Base-by-base conservation (phyloP, 805 yeast species). In the Hanseniaspora jakobsenii region DNA sequence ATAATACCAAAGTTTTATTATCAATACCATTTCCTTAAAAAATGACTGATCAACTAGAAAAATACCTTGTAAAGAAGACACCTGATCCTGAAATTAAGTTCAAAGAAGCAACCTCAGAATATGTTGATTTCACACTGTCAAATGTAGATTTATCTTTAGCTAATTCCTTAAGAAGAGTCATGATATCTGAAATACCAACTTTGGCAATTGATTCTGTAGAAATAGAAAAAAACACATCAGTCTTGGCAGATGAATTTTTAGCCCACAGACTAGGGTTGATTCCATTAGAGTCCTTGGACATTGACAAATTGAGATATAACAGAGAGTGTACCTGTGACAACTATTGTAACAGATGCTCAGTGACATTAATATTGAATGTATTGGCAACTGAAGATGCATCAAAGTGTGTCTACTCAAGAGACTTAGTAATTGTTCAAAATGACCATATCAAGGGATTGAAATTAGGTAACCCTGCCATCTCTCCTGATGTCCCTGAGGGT, bases 301-400 rank as follows among this genome's bases (percentile, higher is more conserved):
- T 87, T 36, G 95, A 85, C 40, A 73, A 78, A 50, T 67, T 89
- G 51, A 77, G 84, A 50, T 89, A 87, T 64, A 79, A 93, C 23
- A 73, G 96, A 59, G 98, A 91, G 61, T 91, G 99, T 63, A 87
- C 94, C 35, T 91, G 99, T 67, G 98, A 91, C 61, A 93, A 87
- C 59, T 89, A 91, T 66, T 91, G 99, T 65, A 87, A 85, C 49
- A 80, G 81, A 62, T 91, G 99, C 66, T 79, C 94, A 3, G 97
- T 91, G 19, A 84, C 80, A 51, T 70, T 91, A 47, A 78, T 80
- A 48, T 66, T 91, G 51, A 78, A 83, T 47, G 98, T 95, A n/a
- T 70, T 76, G 51, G 89, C 95, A 61, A 89, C 83, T 50, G 70
- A 82, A 35, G 96, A 85, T 55, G 76, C 79, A 36, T 83, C 94